Percentiles rank a stretch among this genome's conserved stretches.
These are phyloP conservation scores for Penicillium sp. DNA, from an alignment of 2,329 filamentous ascomycete genomes.

Conservation along the genomic window DNA sequence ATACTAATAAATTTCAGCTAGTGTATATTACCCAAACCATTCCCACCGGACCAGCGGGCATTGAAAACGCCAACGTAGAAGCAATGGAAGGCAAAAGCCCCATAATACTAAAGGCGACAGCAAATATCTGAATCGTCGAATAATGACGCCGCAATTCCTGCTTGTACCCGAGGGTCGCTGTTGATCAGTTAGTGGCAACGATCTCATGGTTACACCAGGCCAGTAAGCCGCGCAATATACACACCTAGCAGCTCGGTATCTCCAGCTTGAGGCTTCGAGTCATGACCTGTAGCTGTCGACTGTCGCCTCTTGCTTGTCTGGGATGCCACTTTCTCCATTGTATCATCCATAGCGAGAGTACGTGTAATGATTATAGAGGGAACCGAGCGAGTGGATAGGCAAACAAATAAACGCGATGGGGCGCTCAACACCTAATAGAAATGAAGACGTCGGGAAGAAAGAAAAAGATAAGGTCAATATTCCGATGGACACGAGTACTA, in stretches of 20 bases:
- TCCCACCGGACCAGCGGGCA: slow-evolving; percentile 58
- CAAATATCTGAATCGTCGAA: slow-evolving; percentile 60
- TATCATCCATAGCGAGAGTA: not conserved
- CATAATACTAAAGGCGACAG: slow-evolving; percentile 60
- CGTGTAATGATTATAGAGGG: not conserved
- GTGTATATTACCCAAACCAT: slow-evolving; percentile 54
- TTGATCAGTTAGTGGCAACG: slow-evolving; percentile 1
- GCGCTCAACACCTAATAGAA: not conserved
- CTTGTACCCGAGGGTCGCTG: slow-evolving; percentile 49
- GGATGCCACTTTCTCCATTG: not conserved
- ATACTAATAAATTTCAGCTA: not conserved
- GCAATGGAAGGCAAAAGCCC: slow-evolving; percentile 60
- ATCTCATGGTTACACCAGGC: not conserved
- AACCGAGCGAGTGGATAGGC: not conserved
- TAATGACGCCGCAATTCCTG: slow-evolving; percentile 62
- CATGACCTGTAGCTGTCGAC: not conserved
- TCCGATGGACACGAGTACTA: not conserved
- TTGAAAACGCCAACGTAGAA: slow-evolving; percentile 56
- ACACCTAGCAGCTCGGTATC: slow-evolving; percentile 21
- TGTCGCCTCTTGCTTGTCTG: slow-evolving; percentile 1
- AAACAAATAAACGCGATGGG: not conserved
- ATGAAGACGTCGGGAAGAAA: not conserved
- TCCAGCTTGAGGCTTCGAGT: slow-evolving; percentile 9
- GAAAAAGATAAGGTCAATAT: not conserved
- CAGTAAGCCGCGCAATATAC: not conserved